Evolutionary conservation across 1,284 basidiomycete species (phyloP), one percentile per base, ranked within the genome.

Genomic region (Apiotrichum siamense): DNA sequence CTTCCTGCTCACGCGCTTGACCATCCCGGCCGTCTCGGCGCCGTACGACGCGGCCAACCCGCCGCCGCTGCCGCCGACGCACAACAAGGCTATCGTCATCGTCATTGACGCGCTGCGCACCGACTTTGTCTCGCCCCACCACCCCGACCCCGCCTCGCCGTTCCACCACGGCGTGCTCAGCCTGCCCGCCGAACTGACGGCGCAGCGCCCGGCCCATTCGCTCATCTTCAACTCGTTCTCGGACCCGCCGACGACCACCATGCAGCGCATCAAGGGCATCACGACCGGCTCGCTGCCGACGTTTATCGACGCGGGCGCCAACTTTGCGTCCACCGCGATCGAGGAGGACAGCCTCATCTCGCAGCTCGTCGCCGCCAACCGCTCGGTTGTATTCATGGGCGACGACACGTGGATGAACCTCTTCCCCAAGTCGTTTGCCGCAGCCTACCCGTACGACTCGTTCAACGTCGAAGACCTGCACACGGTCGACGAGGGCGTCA

Each of bases 401-500:
- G 94, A 98, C 68, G 90, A 97, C 67, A 98, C 94, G 0, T 98
- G 96, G 96, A 81, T 86, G 69, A 83, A 84, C 3, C 82, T 96
- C 15, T 98, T 93, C 67, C 88, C 93, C 0, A 73, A 80, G 44
- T 75, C 82, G 1, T 91, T 97, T 59, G 78, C 81, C 38, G 82
- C 86, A 75, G 79, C 83, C 1, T 86, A 83, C 69, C 85, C 91
- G 0, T 97, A 85, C 69, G 92, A 97, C 72, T 97, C 91, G 1
- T 98, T 99, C 80, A 94, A 98, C 71, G 94, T 99, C 53, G 94
- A 97, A 72, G 96, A 98, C 68, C 79, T 98, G 17, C 90, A 98
- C 66, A 88, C 89, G 0, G 96, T 98, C 32, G 96, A 98, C 66
- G 78, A 86, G 45, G 93, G 94, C 10, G 92, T 98, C 50, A 83